Conservation (phyloP, 1,284 basidiomycete species). For the Mycena citricolor region DNA sequence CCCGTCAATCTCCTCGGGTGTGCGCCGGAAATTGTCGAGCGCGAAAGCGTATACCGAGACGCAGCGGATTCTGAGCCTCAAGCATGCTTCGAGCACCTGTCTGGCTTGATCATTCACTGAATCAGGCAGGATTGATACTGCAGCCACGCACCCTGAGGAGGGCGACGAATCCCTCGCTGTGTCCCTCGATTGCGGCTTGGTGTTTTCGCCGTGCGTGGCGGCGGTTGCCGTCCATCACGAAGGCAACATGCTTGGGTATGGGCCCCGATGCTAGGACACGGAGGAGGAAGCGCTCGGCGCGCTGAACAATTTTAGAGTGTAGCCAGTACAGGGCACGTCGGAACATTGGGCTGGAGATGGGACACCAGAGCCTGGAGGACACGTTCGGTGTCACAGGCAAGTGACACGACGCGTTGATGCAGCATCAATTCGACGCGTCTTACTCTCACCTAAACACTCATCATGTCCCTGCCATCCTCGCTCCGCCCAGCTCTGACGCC, state of each 20-base stretch:
- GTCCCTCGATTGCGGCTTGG: constrained; percentile 72
- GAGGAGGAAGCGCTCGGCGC: constrained; percentile 50
- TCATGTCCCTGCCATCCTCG: constrained; percentile 64
- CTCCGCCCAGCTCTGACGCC: constrained; percentile 67
- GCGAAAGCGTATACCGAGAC: constrained; percentile 96
- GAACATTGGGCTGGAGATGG: no score
- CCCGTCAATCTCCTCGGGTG: constrained; percentile 81
- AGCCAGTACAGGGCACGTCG: constrained; percentile 30
- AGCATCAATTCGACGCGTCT: no score
- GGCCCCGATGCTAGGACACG: constrained; percentile 77
- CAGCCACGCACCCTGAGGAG: constrained; percentile 67
- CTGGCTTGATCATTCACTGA: neutral
- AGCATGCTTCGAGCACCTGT: constrained; percentile 82
- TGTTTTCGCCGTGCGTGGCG: constrained; percentile 81
- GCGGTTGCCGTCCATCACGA: constrained; percentile 98
- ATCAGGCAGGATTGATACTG: neutral
- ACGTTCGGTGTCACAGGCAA: no score
- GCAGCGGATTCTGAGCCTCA: constrained; percentile 73
- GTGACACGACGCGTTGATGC: no score
- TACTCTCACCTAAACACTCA: no score
- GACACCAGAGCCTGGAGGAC: no score
- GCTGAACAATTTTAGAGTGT: constrained; percentile 31
- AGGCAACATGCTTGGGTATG: constrained; percentile 88
- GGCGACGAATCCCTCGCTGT: constrained; percentile 83
- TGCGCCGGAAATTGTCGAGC: constrained; percentile 96